A percentile compares a stretch with the other conserved stretches of the same genome.
These are phyloP conservation scores for Colletotrichum sp. DNA, from an alignment of 2,329 filamentous ascomycete species.

Conservation along the genomic window DNA sequence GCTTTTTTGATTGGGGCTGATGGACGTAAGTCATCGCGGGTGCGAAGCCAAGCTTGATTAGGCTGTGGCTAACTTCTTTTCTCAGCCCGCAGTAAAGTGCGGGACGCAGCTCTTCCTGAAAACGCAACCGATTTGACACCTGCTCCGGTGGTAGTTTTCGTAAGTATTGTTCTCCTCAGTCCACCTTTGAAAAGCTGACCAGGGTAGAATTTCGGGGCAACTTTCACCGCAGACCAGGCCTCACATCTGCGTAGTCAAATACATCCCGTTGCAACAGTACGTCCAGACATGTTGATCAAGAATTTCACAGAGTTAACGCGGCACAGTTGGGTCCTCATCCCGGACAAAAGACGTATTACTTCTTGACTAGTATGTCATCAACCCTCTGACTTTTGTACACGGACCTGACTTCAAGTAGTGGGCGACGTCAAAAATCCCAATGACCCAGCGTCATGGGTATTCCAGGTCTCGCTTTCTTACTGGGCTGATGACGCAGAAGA, in stretches of 20 bases:
- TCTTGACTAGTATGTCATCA: neutral
- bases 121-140: neutral
- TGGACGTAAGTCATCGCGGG: neutral
- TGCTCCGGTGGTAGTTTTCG: neutral
- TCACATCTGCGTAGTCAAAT: neutral
- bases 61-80: neutral
- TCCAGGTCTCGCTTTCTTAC: neutral
- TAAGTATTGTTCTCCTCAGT: neutral
- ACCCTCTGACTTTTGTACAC: neutral
- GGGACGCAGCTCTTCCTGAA: neutral
- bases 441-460: neutral
- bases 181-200: neutral
- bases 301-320: neutral
- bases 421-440: neutral
- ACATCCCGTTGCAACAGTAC: neutral
- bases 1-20: neutral
- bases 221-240: neutral
- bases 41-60: neutral
- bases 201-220: neutral
- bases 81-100: neutral
- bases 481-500: neutral
- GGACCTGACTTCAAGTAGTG: neutral
- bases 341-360: neutral
- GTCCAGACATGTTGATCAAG: neutral
- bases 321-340: neutral